Percentiles rank a stretch among this genome's conserved stretches.
phyloP scores from a whole-genome alignment of 2,329 filamentous ascomycete species.

The Neurospora sp. region DNA sequence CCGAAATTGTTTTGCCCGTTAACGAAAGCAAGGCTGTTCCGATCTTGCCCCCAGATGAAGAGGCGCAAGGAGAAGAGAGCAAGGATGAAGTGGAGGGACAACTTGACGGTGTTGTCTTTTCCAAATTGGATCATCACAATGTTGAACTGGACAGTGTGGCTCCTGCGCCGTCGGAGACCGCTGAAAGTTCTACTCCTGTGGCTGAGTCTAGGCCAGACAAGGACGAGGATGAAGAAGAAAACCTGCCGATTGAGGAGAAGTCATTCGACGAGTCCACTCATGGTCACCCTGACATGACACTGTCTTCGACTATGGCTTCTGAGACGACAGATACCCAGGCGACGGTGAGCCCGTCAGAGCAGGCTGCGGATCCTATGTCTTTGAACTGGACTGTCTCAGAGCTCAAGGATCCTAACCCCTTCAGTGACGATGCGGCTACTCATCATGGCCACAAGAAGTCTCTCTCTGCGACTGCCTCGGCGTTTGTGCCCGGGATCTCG shows the following conservation, averaged over 20 bases:
- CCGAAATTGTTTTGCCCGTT: constrained; percentile 52
- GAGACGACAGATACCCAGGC: constrained; percentile 45
- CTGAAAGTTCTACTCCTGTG: constrained; percentile 23
- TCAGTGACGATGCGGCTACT: constrained; percentile 33
- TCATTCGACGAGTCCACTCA: constrained; percentile 32
- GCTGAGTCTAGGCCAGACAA: constrained; percentile 16
- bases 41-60: constrained; percentile 55
- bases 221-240: constrained; percentile 19
- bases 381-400: constrained; percentile 52
- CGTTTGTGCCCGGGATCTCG: constrained; percentile 47
- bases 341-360: constrained; percentile 42
- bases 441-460: constrained; percentile 43
- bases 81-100: constrained; percentile 50
- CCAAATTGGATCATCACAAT: constrained; percentile 63
- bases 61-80: constrained; percentile 20
- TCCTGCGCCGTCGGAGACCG: constrained; percentile 45
- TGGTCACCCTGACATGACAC: constrained; percentile 36
- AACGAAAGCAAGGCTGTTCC: constrained; percentile 78
- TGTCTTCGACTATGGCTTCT: constrained; percentile 43
- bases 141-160: constrained; percentile 62
- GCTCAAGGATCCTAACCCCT: constrained; percentile 43
- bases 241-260: constrained; percentile 21
- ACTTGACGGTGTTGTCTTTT: constrained; percentile 53
- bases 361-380: constrained; percentile 38
- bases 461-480: constrained; percentile 60